phyloP scores from a whole-genome alignment of 169 alveolate genomes.

The Cryptosporidium xiaoi region DNA sequence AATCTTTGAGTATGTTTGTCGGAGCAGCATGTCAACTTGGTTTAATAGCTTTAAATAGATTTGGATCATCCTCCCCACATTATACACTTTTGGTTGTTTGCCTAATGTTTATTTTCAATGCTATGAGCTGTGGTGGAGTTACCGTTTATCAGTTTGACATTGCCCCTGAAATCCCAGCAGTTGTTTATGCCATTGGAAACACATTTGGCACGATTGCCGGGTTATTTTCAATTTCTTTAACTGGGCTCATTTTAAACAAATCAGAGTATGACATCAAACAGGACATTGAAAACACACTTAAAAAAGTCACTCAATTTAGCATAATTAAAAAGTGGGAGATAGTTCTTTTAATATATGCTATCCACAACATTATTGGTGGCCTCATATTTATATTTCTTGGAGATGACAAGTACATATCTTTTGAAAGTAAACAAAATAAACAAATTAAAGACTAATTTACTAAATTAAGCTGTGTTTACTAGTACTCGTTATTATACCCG shows the following conservation, averaged over 20 bases:
- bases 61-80: slow-evolving; percentile 13
- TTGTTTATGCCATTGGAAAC: slow-evolving; percentile 66
- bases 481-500: not conserved
- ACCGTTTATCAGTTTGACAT: slow-evolving; percentile 69
- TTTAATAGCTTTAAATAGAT: slow-evolving; percentile 7
- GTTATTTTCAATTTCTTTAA: slow-evolving; percentile 55
- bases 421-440: not conserved
- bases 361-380: slow-evolving; percentile 68
- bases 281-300: no score
- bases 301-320: not conserved
- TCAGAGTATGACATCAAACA: slow-evolving; percentile 19
- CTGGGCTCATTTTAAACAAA: slow-evolving; percentile 57
- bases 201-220: slow-evolving; percentile 72
- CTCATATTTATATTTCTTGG: slow-evolving; percentile 26
- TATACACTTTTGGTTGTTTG: slow-evolving; percentile 43
- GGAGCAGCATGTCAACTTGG: slow-evolving; percentile 32
- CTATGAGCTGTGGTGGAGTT: slow-evolving; percentile 74
- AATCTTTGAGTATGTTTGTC: slow-evolving; percentile 59
- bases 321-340: slow-evolving; percentile 37
- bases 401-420: slow-evolving; percentile 28
- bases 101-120: slow-evolving; percentile 62
- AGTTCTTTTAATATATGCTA: slow-evolving; percentile 46
- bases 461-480: not conserved
- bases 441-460: no score
- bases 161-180: slow-evolving; percentile 65